These are phyloP conservation scores for Paxillus rubicundulus DNA, from an alignment of 768 basidiomycete species.

Conservation along the genomic window DNA sequence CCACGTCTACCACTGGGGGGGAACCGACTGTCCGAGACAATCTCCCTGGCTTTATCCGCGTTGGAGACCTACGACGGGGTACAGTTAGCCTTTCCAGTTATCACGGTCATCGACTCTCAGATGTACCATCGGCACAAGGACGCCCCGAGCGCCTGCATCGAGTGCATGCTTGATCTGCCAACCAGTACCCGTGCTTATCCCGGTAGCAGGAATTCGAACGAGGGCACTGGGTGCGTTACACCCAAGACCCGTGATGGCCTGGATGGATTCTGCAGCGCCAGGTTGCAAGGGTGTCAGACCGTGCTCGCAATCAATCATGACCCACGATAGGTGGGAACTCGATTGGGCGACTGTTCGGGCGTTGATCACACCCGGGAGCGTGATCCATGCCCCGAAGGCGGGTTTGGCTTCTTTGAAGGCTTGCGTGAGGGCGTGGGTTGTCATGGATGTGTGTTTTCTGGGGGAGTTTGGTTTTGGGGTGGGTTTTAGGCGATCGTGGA, in stretches of 20 bases:
- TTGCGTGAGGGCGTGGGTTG: constrained; percentile 51
- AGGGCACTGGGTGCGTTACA: constrained; percentile 48
- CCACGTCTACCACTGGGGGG: constrained; percentile 63
- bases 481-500: background rate
- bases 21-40: constrained; percentile 58
- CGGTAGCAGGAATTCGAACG: constrained; percentile 65
- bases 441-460: constrained; percentile 34
- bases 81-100: background rate
- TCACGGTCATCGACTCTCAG: background rate
- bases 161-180: constrained; percentile 76
- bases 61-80: constrained; percentile 47
- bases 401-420: constrained; percentile 54
- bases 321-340: constrained; percentile 57
- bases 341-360: constrained; percentile 56
- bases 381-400: constrained; percentile 68
- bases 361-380: constrained; percentile 54
- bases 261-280: constrained; percentile 53
- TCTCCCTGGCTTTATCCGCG: constrained; percentile 52
- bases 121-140: constrained; percentile 66
- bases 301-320: constrained; percentile 68
- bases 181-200: constrained; percentile 48
- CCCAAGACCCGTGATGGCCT: constrained; percentile 50
- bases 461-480: background rate
- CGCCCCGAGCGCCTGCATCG: constrained; percentile 63
- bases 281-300: constrained; percentile 56